Evolutionary conservation across 2,329 filamentous ascomycete species (phyloP).

Genomic region (Fusarium torreyae): DNA sequence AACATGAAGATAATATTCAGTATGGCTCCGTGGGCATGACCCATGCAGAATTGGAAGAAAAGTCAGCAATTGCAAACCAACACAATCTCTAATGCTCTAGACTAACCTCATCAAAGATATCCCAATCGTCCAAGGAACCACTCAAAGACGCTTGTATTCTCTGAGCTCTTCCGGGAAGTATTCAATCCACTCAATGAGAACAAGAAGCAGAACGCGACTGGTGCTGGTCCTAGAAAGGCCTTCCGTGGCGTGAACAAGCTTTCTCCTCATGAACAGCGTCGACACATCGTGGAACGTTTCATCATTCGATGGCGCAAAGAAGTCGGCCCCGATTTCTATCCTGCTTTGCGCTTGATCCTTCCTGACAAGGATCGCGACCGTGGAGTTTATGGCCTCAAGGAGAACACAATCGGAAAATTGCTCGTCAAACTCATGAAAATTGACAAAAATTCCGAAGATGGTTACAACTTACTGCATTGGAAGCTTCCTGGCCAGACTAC

Average conservation of each 20-base stretch:
- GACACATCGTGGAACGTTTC: constrained; percentile 87
- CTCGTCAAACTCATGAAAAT: constrained; percentile 96
- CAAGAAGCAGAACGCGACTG: constrained; percentile 79
- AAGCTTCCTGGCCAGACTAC: constrained; percentile 83
- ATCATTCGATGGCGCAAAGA: constrained; percentile 89
- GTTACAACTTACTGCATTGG: constrained; percentile 89
- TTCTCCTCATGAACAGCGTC: constrained; percentile 82
- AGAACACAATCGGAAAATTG: constrained; percentile 89
- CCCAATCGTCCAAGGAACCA: constrained; percentile 87
- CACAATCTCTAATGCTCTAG: not conserved
- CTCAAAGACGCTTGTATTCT: constrained; percentile 84
- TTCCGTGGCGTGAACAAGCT: constrained; percentile 71
- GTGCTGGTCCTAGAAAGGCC: constrained; percentile 70
- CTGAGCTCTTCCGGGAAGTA: constrained; percentile 80
- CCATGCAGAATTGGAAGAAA: constrained; percentile 61
- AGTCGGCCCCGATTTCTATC: constrained; percentile 93
- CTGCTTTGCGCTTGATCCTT: constrained; percentile 90
- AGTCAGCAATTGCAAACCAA: constrained; percentile 50
- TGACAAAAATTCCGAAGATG: constrained; percentile 90
- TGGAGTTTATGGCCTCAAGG: constrained; percentile 94
- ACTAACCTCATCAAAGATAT: constrained; percentile 71
- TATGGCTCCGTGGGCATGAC: constrained; percentile 60
- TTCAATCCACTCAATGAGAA: constrained; percentile 87
- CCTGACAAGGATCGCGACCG: constrained; percentile 94
- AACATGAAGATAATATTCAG: constrained; percentile 67